phyloP scores from a whole-genome alignment of 495 filamentous ascomycete genomes.

The Sordaria brevicollis region DNA sequence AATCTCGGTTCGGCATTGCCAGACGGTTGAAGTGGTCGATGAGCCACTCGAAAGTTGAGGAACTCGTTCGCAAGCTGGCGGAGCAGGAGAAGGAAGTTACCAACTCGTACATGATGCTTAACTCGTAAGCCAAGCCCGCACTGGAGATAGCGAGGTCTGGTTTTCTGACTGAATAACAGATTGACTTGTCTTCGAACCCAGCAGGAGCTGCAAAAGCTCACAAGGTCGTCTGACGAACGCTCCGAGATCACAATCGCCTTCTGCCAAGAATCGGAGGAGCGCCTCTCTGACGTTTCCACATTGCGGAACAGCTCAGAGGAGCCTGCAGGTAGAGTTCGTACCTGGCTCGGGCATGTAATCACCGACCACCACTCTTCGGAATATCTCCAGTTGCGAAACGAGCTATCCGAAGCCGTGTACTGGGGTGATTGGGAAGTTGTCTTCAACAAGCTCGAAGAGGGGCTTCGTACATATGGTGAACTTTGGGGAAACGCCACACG shows the following conservation, averaged over 20 bases:
- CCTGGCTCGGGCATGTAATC: not conserved
- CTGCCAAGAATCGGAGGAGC: not conserved
- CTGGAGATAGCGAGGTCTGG: no score
- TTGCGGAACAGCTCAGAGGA: not conserved
- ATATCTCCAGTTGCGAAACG: not conserved
- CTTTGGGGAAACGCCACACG: not conserved
- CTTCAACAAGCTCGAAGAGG: not conserved
- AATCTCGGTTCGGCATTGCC: not conserved
- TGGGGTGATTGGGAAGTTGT: not conserved
- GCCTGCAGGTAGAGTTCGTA: not conserved
- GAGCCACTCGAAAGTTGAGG: not conserved
- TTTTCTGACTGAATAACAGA: no score
- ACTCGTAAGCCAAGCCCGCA: not conserved
- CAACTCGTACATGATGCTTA: not conserved
- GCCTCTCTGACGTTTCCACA: not conserved
- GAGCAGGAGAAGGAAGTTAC: not conserved
- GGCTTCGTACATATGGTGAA: not conserved
- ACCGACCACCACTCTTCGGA: not conserved
- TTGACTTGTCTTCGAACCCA: not conserved
- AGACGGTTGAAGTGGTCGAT: not conserved
- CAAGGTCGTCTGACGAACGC: not conserved
- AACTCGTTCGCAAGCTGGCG: not conserved
- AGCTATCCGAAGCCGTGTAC: not conserved
- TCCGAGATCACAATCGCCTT: not conserved
- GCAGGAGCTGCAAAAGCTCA: not conserved